Base-by-base conservation (phyloP, 2,329 filamentous ascomycete genomes). In the Lachnellula subtilissima region DNA sequence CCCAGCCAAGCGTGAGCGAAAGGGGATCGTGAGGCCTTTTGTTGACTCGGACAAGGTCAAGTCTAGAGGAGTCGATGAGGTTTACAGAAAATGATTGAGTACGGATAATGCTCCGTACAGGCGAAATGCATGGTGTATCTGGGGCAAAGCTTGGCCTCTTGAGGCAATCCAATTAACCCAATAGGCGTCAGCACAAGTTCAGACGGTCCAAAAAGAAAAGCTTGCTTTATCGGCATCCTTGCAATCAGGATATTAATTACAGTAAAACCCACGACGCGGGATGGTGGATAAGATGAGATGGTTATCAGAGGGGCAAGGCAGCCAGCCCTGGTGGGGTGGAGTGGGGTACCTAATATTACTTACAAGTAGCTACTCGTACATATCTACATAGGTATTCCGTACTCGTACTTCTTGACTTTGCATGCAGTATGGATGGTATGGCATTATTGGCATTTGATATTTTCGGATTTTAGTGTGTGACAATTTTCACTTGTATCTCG, bases 191-290 rank as follows among this genome's bases (percentile, higher is more conserved):
- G 28, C 9, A 4, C 9, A 32, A 32, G 28, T 32, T 9, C 28
- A 23, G n/a, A 15, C 19, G 42, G 28, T 53, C 35, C 22, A 42
- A 59, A 62, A 60, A 59, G 60, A 53, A 46, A 61, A 57, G 53
- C 39, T 53, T 23, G 51, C 48, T 48, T 61, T 66, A 67, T 66
- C 65, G 54, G 19, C 43, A 63, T 55, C 63, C 64, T 57, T 64
- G 64, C 57, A 61, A 63, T 62, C 61, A 61, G 42, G 8, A 19
- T 28, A 43, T 46, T 48, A 50, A 22, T 22, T 4, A 22, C 22
- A 22, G 9, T 11, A 32, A 32, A 8, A 32, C 28, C 8, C 9
- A 8, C 28, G 28, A 32, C 28, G 28, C 28, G 28, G 28, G 28
- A 32, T 32, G 28, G 28, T 32, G 28, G 28, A 4, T 22, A 32